Conservation (phyloP, 371 early-diverging fungal genomes). For the Conidiobolus incongruus region DNA sequence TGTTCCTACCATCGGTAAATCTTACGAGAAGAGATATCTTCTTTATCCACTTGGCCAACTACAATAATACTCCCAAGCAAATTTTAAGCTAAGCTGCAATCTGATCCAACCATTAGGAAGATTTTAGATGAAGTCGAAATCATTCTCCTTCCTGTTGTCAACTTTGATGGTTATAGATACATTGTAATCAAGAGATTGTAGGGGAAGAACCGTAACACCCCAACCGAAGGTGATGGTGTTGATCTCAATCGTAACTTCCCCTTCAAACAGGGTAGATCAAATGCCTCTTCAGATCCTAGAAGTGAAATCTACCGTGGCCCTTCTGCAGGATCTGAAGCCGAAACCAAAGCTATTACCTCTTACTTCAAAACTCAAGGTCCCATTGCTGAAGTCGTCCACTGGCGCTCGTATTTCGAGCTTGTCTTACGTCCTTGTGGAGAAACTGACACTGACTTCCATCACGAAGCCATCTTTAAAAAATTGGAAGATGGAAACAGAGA, state of each 20-base stretch:
- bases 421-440: conserved; percentile 11
- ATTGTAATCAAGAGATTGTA: conserved; percentile 15
- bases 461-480: background rate
- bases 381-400: conserved; percentile 18
- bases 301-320: conserved; percentile 20
- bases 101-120: conserved; percentile 3
- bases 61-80: background rate
- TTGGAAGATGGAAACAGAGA: background rate
- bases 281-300: conserved; percentile 11
- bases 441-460: background rate
- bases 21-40: background rate
- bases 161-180: conserved; percentile 23
- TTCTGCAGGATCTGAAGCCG: conserved; percentile 15
- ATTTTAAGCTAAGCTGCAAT: background rate
- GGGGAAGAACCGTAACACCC: conserved; percentile 15
- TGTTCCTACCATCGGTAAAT: conserved; percentile 4
- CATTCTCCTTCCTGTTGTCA: conserved; percentile 19
- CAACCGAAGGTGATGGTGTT: conserved; percentile 3
- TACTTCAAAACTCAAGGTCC: conserved; percentile 11
- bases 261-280: conserved; percentile 15
- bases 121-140: conserved; percentile 9
- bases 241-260: conserved; percentile 15
- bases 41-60: background rate
- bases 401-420: conserved; percentile 15
- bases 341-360: conserved; percentile 11